Base-by-base conservation (phyloP, 495 filamentous ascomycete genomes). In the Hypoxylon lienhwacheense region DNA sequence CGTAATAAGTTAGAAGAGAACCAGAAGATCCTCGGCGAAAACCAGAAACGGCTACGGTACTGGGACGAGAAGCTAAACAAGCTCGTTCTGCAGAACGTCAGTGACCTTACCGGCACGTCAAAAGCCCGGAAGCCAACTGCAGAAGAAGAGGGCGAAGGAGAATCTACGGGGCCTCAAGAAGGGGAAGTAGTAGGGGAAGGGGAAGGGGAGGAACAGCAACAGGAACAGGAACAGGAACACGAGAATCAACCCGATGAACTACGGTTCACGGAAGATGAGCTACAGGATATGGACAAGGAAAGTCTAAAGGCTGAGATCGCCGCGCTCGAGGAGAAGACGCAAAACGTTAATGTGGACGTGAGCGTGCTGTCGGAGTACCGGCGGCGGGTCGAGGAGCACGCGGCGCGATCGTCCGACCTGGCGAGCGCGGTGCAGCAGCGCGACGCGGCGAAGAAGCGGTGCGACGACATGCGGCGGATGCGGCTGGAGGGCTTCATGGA, bases 401-500 rank as follows among this genome's bases (percentile, higher is more conserved):
- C 85, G 8, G 80, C 88, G 0, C 88, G 93, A 5, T 88, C 84
- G 14, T 84, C 81, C 1, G 93, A 97, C 60, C 77, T 98, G 5
- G 80, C 83, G 8, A 78, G 77, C 15, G 90, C 92, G 2, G 79
- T 98, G 5, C 66, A 77, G 4, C 75, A 83, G 41, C 87, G 93
- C 47, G 93, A 98, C 66, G 71, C 83, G 5, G 89, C 90, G 43
- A 97, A 97, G 77, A 85, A 85, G 51, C 85, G 89, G 0, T 87
- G 91, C 49, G 92, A 97, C 64, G 90, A 96, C 34, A 84, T 97
- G 36, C 87, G 93, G 5, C 88, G 88, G 3, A 77, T 92, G 21
- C 86, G 93, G 4, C 74, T 97, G 6, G 92, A 96, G 55, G 93
- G 93, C 40, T 98, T 98, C 80, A 97, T 97, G 92, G 90, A 92